Percentiles rank a stretch among this genome's conserved stretches.
Conservation (phyloP, 371 early-diverging fungal genomes). For the Fennellomyces sp. region DNA sequence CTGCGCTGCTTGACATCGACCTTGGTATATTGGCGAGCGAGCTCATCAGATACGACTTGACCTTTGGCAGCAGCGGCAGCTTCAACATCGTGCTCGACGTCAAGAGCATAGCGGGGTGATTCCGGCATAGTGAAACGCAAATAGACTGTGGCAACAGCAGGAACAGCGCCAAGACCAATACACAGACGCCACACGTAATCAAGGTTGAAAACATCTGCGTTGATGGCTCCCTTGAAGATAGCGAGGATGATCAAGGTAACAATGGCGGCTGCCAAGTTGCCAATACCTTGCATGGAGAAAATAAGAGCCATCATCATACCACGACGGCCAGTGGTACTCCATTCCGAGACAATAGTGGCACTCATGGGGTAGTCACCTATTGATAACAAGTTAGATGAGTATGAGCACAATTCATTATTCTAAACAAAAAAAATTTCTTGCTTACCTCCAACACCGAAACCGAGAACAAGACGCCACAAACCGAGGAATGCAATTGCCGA, state of each 20-base stretch:
- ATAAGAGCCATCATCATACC: constrained; percentile 78
- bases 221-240: constrained; percentile 68
- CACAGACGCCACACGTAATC: constrained; percentile 90
- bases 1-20: constrained; percentile 44
- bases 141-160: constrained; percentile 84
- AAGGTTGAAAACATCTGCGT: constrained; percentile 63
- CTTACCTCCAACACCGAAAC: constrained; percentile 79
- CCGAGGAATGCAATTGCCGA: constrained; percentile 73
- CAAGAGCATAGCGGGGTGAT: constrained; percentile 86
- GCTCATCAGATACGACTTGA: constrained; percentile 35
- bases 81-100: constrained; percentile 72
- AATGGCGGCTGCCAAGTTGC: constrained; percentile 79
- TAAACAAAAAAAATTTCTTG: not conserved
- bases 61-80: constrained; percentile 64
- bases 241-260: constrained; percentile 72
- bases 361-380: constrained; percentile 80
- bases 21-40: constrained; percentile 38
- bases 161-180: constrained; percentile 83
- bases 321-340: constrained; percentile 71
- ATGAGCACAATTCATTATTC: not conserved
- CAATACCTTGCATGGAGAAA: constrained; percentile 93
- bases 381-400: not conserved
- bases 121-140: constrained; percentile 93
- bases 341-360: constrained; percentile 88
- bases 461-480: constrained; percentile 84